Evolutionary conservation across 1,139 yeast genomes (phyloP), one percentile per base, ranked within the genome.

Genomic region (Kurtzmaniella quercitrusa): DNA sequence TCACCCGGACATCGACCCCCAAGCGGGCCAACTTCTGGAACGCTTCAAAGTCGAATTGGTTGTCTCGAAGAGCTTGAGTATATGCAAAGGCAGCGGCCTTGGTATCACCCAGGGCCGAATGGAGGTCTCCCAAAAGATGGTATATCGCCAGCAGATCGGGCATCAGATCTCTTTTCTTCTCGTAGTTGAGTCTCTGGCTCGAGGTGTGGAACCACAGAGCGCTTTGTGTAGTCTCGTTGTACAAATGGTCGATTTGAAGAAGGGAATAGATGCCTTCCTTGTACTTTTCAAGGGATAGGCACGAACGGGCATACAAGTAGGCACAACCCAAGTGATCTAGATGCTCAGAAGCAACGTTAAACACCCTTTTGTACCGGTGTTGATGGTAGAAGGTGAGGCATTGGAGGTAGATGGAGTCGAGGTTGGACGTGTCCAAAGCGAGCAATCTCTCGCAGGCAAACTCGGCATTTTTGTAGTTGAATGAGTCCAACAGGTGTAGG

Each of bases 11-110:
- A 48, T 79, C 77, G 21, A 85, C 86, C 11, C 93, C 91, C 57
- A 87, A 68, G 47, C 76, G 75, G 56, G 93, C 82, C 40, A 93
- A 67, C 38, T 83, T 82, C 53, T 85, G 89, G 49, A 87, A 81
- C 0, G 97, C 91, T 57, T 89, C 97, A 77, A 94, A 90, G 42
- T 89, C 74, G 58, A 74, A 88, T 21, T 95, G 96, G 58, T 93
- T 87, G 46, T 74, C 63, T 47, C 79, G 78, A 45, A 89, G 68
- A 0, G 94, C 87, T 51, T 76, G 78, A 0, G 87, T 76, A 60
- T 83, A 87, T 54, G 81, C 77, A 42, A 82, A 66, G 0, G 85
- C 77, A 44, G 95, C 82, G 47, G 81, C 79, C 49, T 81, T 79
- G 8, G 70, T 59, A 56, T 85, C 89, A 14, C 84, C 85, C 10